These are phyloP conservation scores for Starmerella bombicola DNA, from an alignment of 805 yeast species.

Conservation along the genomic window DNA sequence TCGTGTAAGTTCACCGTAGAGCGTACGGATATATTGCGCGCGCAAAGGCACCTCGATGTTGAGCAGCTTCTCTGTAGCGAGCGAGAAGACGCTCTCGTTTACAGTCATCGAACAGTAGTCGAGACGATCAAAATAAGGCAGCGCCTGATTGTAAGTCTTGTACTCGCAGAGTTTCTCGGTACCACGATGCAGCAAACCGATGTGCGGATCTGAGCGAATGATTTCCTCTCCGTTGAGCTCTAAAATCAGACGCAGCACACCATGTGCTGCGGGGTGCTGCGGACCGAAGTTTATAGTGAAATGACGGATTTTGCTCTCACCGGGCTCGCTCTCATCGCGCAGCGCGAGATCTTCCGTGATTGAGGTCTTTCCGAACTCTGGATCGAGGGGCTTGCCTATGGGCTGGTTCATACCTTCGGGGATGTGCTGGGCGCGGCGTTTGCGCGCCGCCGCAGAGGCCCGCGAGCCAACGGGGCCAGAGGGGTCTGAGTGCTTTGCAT, in stretches of 20 bases:
- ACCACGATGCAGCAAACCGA: conserved; percentile 77
- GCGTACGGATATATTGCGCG: conserved; percentile 70
- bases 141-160: conserved; percentile 76
- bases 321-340: conserved; percentile 20
- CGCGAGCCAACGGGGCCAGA: background rate
- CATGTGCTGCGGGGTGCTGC: conserved; percentile 92
- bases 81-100: conserved; percentile 70
- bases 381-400: conserved; percentile 27
- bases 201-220: conserved; percentile 77
- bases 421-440: conserved; percentile 17
- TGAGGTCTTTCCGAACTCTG: conserved; percentile 25
- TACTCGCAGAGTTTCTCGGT: conserved; percentile 79
- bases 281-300: conserved; percentile 87
- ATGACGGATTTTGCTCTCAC: conserved; percentile 51
- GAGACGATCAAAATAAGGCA: conserved; percentile 78
- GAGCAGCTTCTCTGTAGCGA: conserved; percentile 73
- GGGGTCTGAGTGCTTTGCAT: conserved; percentile 1
- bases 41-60: conserved; percentile 77
- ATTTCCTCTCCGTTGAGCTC: conserved; percentile 85
- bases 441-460: conserved; percentile 7
- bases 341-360: conserved; percentile 26
- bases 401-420: conserved; percentile 21
- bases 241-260: conserved; percentile 72
- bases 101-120: conserved; percentile 84
- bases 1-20: conserved; percentile 80